Base-by-base conservation (phyloP, 176 grass and related monocot species). In the Musa schizocarpa region DNA sequence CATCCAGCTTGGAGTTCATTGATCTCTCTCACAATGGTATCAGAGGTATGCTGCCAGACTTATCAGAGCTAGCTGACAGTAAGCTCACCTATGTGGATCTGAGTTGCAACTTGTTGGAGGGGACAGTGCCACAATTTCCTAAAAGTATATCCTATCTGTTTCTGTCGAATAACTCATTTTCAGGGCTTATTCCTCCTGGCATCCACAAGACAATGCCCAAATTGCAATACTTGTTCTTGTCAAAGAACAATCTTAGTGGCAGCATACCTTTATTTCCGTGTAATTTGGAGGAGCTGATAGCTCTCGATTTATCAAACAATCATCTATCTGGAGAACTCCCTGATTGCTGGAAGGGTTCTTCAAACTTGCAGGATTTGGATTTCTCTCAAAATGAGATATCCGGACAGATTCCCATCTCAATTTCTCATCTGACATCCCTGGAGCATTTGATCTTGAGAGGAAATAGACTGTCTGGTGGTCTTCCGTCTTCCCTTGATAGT, bases 11-110 rank as follows among this genome's bases (percentile, higher is more conserved):
- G 13, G 0, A 1, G 0, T 0, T 16, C 62, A 55, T 87, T 22
- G 9, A 50, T 61, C 26, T 83, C 1, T 82, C 80, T 23, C 62
- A 59, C 13, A 87, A 87, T 71, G 2, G 50, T 0, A 70, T 87
- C 6, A 72, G 4, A 1, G 64, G 76, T 6, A 43, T 17, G 2
- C 5, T 82, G n/a, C 53, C 69, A 2, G 17, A 8, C 4, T 27
- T 27, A 27, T 72, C 69, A 6, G 50, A 52, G 17, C 8, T 21
- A 53, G 21, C 8, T 22, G 12, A 2, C 11, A 53, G 0, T 23
- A 12, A 19, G 17, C 55, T 74, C 22, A 26, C 20, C 10, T 25
- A 16, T 8, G 23, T 74, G 50, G 71, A 74, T 55, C 19, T 74
- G 71, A 56, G 71, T 27, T 54, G 20, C 3, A 74, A 74, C 20